Percentiles rank a stretch among this genome's conserved stretches.
Conservation (phyloP, 1,284 basidiomycete species). For the Leccinum glutinopallens region DNA sequence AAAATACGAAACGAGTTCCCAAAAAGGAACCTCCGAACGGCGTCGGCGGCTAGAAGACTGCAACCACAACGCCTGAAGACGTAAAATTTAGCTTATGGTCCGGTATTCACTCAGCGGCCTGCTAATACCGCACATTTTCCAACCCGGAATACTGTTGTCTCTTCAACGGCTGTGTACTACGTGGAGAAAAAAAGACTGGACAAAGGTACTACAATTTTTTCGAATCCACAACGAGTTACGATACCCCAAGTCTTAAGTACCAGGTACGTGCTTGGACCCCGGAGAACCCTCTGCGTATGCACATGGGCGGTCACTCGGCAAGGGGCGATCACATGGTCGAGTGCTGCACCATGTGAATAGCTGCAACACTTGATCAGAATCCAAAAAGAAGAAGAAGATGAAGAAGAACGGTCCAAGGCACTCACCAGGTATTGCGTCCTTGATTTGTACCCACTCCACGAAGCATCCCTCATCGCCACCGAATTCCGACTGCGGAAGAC, state of each 20-base stretch:
- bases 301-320: background rate
- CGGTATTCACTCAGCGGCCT: background rate
- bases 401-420: background rate
- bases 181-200: background rate
- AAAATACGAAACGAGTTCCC: too few species aligned
- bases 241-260: background rate
- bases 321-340: conserved; percentile 12
- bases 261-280: background rate
- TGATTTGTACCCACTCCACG: conserved; percentile 23
- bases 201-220: background rate
- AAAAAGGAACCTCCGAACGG: too few species aligned
- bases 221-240: background rate
- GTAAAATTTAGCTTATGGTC: background rate
- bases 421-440: conserved; percentile 18
- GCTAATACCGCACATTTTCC: background rate
- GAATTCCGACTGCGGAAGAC: conserved; percentile 13
- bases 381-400: background rate
- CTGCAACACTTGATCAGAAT: conserved; percentile 15
- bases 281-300: background rate
- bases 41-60: too few species aligned
- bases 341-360: conserved; percentile 22
- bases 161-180: background rate
- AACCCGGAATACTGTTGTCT: background rate
- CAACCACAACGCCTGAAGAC: background rate
- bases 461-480: conserved; percentile 15